Evolutionary conservation across 805 yeast species (phyloP).

Genomic region (Diddensiella caesifluorescens): DNA sequence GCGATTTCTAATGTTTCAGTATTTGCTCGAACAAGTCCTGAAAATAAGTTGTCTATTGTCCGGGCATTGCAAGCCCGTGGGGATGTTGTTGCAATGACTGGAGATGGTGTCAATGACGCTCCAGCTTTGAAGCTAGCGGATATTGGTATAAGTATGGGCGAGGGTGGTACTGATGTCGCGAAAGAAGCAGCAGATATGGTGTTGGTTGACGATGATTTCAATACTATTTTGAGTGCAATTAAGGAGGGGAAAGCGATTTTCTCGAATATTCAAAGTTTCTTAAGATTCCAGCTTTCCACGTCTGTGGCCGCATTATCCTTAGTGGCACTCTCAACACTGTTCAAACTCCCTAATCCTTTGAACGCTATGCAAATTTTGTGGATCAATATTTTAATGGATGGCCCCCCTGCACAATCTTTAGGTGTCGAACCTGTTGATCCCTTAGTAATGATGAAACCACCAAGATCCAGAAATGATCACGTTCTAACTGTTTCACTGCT

Average conservation of each 20-base stretch:
- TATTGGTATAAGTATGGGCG: constrained; percentile 65
- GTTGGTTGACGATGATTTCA: constrained; percentile 92
- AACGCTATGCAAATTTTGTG: constrained; percentile 98
- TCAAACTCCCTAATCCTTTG: constrained; percentile 86
- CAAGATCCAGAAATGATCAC: constrained; percentile 80
- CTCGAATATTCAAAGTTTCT: constrained; percentile 88
- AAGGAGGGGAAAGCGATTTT: constrained; percentile 98
- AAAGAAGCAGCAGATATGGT: constrained; percentile 99
- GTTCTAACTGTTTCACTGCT: constrained; percentile 69
- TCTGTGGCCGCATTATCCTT: constrained; percentile 91
- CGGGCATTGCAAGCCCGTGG: constrained; percentile 59
- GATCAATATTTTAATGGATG: constrained; percentile 98
- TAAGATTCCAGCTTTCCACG: constrained; percentile 93
- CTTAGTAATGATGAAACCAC: constrained; percentile 94
- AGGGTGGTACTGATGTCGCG: constrained; percentile 96
- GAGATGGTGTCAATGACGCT: constrained; percentile 62
- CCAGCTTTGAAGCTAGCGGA: constrained; percentile 60
- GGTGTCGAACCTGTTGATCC: constrained; percentile 98
- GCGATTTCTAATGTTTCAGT: constrained; percentile 79
- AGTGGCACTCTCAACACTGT: constrained; percentile 80
- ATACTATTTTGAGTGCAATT: constrained; percentile 87
- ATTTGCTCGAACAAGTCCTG: constrained; percentile 94
- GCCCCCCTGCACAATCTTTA: constrained; percentile 96
- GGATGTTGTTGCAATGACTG: constrained; percentile 59
- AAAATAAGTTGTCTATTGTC: constrained; percentile 85